A percentile compares a stretch with the other conserved stretches of the same genome.
Evolutionary conservation across 805 yeast species (phyloP).

Genomic region (Pichia deserticola): DNA sequence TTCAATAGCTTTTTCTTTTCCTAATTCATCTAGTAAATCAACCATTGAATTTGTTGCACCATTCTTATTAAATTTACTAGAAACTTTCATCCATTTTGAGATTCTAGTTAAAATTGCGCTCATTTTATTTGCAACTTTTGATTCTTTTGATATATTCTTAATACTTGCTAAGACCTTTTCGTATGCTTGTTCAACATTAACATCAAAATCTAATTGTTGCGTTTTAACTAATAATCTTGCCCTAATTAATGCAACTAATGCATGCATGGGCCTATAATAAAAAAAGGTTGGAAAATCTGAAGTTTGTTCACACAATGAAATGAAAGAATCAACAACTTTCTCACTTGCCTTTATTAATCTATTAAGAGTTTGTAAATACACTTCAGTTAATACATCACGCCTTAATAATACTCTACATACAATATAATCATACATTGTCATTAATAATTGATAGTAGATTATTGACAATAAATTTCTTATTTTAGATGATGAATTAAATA

Average conservation of each 20-base stretch:
- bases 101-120: slow-evolving; percentile 28
- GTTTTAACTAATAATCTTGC: slow-evolving; percentile 39
- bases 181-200: slow-evolving; percentile 27
- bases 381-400: slow-evolving; percentile 25
- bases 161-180: slow-evolving; percentile 23
- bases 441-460: slow-evolving; percentile 42
- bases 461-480: slow-evolving; percentile 35
- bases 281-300: slow-evolving; percentile 42
- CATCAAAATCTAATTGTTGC: slow-evolving; percentile 29
- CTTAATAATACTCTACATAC: slow-evolving; percentile 34
- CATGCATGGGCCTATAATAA: slow-evolving; percentile 47
- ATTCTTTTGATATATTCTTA: slow-evolving; percentile 16
- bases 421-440: slow-evolving; percentile 45
- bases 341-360: slow-evolving; percentile 40
- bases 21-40: slow-evolving; percentile 46
- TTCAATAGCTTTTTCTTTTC: slow-evolving; percentile 39
- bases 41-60: slow-evolving; percentile 54
- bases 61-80: slow-evolving; percentile 31
- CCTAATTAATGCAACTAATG: slow-evolving; percentile 40
- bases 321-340: slow-evolving; percentile 38
- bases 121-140: slow-evolving; percentile 31
- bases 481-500: slow-evolving; percentile 28
- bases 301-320: slow-evolving; percentile 33
- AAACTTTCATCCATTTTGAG: slow-evolving; percentile 34
- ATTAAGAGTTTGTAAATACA: slow-evolving; percentile 32